Base-by-base conservation (phyloP, 345 rosid species). In the Anacardium occidentale region DNA sequence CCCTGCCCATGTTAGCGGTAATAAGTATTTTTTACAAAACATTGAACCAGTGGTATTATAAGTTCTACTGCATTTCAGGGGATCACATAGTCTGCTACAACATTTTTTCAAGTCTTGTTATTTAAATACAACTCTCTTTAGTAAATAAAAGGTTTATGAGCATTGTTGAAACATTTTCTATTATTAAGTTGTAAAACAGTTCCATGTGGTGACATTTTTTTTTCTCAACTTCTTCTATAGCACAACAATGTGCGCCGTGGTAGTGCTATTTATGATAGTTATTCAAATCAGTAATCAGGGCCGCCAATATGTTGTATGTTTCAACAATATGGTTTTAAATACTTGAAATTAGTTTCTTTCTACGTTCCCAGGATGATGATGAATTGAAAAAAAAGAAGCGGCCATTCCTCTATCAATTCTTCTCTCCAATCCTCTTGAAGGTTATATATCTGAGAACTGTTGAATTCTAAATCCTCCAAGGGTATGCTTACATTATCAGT, bases 351-450 rank as follows among this genome's bases (percentile, higher is more conserved):
- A 15, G n/a, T 50, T 71, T n/a, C 55, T 68, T 55, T 21, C 13
- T 70, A 62, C 68, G 61, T 21, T 77, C 42, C 62, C 83, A 95
- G 99, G 70, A 1, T 79, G 93, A 85, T 73, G 94, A 92, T 71
- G 95, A 90, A 0, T 44, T 73, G 74, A 92, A 94, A 77, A 92
- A 91, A 84, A 74, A 88, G 76, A 81, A 32, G 47, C 88, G 90
- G 42, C 87, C 93, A 25, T 85, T 94, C 79, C 86, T 90, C 48
- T 52, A 86, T 2, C 89, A 87, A 74, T 87, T 90, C 73, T 88
- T 92, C 85, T 94, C 98, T 24, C 97, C 98, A 48, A 92, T 94
- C 73, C 69, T 94, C 32, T 85, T 94, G 67, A 94, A 94, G 93
- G 98, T 95, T 57, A 65, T 57, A 68, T 52, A 32, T 64, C 13